Conservation (phyloP, 176 grass and related monocot genomes). For the Rhynchospora pubera region DNA sequence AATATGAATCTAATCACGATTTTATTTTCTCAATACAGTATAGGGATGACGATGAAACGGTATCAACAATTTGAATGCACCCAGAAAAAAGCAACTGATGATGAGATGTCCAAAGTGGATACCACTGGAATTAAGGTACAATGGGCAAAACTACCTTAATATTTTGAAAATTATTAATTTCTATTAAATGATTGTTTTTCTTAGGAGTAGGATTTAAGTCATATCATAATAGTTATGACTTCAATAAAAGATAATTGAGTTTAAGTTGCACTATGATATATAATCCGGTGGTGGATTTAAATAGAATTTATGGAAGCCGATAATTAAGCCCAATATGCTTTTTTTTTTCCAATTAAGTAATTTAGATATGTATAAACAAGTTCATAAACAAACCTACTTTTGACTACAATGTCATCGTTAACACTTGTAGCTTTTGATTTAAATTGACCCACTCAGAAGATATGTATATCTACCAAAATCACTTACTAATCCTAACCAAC, state of each 20-base stretch:
- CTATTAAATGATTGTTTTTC: neutral
- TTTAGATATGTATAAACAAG: too few species aligned
- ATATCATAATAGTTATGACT: neutral
- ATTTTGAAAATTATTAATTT: neutral
- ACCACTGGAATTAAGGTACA: neutral
- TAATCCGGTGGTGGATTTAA: neutral
- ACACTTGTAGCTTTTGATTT: too few species aligned
- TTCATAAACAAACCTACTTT: too few species aligned
- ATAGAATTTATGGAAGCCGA: too few species aligned
- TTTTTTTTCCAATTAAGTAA: too few species aligned
- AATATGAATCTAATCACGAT: neutral
- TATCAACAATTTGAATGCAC: neutral
- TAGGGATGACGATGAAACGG: constrained; percentile 1
- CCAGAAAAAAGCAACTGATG: neutral
- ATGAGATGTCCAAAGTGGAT: neutral
- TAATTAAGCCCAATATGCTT: too few species aligned
- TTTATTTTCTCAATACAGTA: neutral
- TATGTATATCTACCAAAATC: too few species aligned
- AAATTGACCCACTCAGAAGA: too few species aligned
- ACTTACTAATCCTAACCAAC: too few species aligned
- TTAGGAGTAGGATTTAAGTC: neutral
- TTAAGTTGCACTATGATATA: neutral
- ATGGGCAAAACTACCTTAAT: neutral
- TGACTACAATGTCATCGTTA: too few species aligned
- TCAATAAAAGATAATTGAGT: neutral